These are phyloP conservation scores for Lactarius sp. DNA, from an alignment of 768 basidiomycete genomes.

Conservation along the genomic window DNA sequence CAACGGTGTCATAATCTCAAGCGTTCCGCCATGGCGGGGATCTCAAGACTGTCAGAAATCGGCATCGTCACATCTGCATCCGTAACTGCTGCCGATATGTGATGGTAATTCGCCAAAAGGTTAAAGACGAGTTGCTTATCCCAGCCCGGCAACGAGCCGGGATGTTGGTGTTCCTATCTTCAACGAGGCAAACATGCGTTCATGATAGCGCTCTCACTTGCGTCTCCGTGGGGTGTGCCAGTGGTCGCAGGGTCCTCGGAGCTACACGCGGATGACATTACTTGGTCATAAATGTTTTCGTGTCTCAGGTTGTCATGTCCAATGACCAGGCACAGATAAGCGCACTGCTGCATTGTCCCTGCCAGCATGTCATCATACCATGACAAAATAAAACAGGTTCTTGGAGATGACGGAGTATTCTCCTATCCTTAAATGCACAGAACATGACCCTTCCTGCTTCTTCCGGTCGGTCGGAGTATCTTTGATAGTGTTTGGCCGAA, in stretches of 20 bases:
- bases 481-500: conserved; percentile 17
- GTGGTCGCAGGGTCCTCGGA: conserved; percentile 20
- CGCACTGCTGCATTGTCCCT: conserved; percentile 14
- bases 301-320: conserved; percentile 8
- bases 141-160: conserved; percentile 6
- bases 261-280: conserved; percentile 11
- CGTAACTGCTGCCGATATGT: conserved; percentile 17
- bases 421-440: conserved; percentile 6
- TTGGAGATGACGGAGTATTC: conserved; percentile 14
- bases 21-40: conserved; percentile 15
- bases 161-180: conserved; percentile 13
- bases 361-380: conserved; percentile 21
- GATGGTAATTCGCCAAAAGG: conserved; percentile 28
- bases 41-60: conserved; percentile 18
- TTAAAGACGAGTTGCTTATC: conserved; percentile 23
- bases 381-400: conserved; percentile 5
- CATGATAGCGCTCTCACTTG: conserved; percentile 17
- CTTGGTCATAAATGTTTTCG: conserved; percentile 7
- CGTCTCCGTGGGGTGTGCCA: conserved; percentile 14
- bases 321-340: conserved; percentile 19
- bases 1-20: conserved; percentile 12
- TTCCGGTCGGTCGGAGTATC: conserved; percentile 25
- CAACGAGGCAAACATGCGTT: conserved; percentile 23
- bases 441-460: conserved; percentile 11
- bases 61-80: conserved; percentile 21